A percentile compares a stretch with the other conserved stretches of the same genome.
These are phyloP conservation scores for Candida wancherniae DNA, from an alignment of 805 yeast genomes.

Conservation along the genomic window DNA sequence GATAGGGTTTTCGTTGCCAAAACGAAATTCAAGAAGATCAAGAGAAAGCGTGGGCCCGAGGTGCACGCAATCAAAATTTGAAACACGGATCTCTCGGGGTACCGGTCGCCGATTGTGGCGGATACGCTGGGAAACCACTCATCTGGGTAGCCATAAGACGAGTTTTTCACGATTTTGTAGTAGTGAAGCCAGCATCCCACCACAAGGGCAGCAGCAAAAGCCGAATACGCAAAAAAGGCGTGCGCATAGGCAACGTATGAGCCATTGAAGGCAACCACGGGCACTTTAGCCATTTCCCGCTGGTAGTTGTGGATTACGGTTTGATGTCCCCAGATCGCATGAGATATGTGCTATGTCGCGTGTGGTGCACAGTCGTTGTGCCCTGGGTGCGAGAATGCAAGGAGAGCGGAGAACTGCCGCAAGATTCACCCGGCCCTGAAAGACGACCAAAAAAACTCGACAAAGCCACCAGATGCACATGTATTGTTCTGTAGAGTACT, in stretches of 20 bases:
- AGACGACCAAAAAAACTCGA: too few species aligned
- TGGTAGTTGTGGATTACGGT: too few species aligned
- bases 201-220: conserved; percentile 69
- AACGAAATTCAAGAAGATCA: conserved; percentile 50
- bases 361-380: too few species aligned
- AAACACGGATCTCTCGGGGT: conserved; percentile 91
- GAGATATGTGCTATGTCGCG: too few species aligned
- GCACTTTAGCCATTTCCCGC: conserved; percentile 8
- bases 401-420: too few species aligned
- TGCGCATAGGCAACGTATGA: conserved; percentile 67
- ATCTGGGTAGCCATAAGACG: conserved; percentile 86
- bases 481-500: too few species aligned
- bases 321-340: too few species aligned
- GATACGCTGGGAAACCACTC: conserved; percentile 99
- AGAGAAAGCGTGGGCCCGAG: conserved; percentile 83
- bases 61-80: conserved; percentile 90
- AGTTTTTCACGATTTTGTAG: conserved; percentile 82
- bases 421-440: too few species aligned
- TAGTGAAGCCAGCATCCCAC: conserved; percentile 79
- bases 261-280: conserved; percentile 47
- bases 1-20: conserved; percentile 33
- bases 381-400: too few species aligned
- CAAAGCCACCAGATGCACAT: too few species aligned
- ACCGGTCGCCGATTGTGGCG: conserved; percentile 94
- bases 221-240: conserved; percentile 63